A percentile compares a stretch with the other conserved stretches of the same genome.
These are phyloP conservation scores for Penicillium verhagenii DNA, from an alignment of 495 filamentous ascomycete genomes.

Conservation along the genomic window DNA sequence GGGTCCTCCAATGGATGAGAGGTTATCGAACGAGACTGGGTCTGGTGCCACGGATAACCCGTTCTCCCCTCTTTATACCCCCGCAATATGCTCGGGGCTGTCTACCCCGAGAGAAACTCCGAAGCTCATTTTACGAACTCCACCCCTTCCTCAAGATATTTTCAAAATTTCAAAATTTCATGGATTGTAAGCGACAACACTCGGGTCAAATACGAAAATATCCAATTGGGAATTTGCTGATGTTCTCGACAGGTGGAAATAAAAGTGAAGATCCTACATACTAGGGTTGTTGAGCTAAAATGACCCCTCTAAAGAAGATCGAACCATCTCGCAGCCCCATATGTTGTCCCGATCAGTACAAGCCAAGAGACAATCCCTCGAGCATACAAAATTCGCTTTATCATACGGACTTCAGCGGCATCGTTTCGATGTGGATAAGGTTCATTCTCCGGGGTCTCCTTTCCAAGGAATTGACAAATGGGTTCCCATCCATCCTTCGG, in stretches of 20 bases:
- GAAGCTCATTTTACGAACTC: too few species aligned
- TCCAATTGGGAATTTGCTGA: too few species aligned
- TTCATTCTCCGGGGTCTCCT: slow-evolving; percentile 13
- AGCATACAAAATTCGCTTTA: slow-evolving; percentile 2
- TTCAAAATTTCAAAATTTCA: too few species aligned
- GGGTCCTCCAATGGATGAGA: too few species aligned
- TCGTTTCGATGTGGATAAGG: slow-evolving; percentile 30
- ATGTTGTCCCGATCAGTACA: neutral
- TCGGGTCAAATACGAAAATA: too few species aligned
- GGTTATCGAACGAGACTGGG: too few species aligned
- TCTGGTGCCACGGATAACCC: too few species aligned
- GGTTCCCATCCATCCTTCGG: slow-evolving; percentile 29
- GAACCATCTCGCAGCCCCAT: neutral
- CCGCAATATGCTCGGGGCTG: neutral
- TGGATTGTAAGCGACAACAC: too few species aligned
- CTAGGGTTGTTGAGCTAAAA: neutral
- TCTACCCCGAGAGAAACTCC: neutral
- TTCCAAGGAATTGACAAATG: slow-evolving; percentile 28
- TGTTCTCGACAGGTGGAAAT: too few species aligned
- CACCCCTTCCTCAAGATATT: too few species aligned
- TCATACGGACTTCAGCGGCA: slow-evolving; percentile 8
- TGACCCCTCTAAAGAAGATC: neutral
- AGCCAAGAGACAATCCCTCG: slow-evolving; percentile 13
- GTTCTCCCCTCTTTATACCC: neutral
- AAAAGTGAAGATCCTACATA: too few species aligned